Evolutionary conservation across 176 grass and related monocot genomes (phyloP).

Genomic region (Rhynchospora tenuis): DNA sequence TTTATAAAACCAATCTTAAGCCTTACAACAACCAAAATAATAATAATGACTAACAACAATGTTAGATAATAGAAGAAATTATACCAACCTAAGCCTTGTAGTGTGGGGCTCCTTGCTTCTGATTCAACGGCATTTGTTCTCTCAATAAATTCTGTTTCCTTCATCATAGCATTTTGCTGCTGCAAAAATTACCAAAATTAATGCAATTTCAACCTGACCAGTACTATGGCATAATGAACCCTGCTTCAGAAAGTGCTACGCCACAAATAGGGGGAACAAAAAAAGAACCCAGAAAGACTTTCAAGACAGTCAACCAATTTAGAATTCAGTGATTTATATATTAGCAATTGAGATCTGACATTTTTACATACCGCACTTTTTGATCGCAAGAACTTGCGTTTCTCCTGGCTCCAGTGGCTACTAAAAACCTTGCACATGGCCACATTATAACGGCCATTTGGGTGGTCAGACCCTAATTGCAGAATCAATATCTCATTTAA

Average conservation of each 20-base stretch:
- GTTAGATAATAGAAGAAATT: not conserved
- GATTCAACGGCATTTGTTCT: slow-evolving; percentile 32
- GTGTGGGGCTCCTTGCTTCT: slow-evolving; percentile 42
- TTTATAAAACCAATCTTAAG: not conserved
- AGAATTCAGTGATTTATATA: not conserved
- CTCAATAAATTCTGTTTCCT: slow-evolving; percentile 36
- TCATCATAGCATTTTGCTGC: slow-evolving; percentile 32
- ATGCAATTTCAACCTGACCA: not conserved
- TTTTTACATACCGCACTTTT: slow-evolving; percentile 32
- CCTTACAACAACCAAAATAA: not conserved
- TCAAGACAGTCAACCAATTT: not conserved
- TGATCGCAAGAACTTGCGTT: slow-evolving; percentile 56
- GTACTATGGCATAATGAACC: not conserved
- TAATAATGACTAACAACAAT: not conserved
- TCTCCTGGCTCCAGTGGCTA: slow-evolving; percentile 89
- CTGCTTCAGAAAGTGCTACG: not conserved
- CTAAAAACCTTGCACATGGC: slow-evolving; percentile 94
- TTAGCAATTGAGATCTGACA: not conserved
- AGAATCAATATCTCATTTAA: slow-evolving; percentile 86
- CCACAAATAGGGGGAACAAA: not conserved
- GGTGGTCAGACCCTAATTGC: slow-evolving; percentile 88
- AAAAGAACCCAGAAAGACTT: not conserved
- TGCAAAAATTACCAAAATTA: slow-evolving; percentile 18
- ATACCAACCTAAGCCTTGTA: slow-evolving; percentile 39
- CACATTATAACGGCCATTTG: slow-evolving; percentile 88